phyloP scores from a whole-genome alignment of 2,329 filamentous ascomycete species.

The Alternaria rosae region DNA sequence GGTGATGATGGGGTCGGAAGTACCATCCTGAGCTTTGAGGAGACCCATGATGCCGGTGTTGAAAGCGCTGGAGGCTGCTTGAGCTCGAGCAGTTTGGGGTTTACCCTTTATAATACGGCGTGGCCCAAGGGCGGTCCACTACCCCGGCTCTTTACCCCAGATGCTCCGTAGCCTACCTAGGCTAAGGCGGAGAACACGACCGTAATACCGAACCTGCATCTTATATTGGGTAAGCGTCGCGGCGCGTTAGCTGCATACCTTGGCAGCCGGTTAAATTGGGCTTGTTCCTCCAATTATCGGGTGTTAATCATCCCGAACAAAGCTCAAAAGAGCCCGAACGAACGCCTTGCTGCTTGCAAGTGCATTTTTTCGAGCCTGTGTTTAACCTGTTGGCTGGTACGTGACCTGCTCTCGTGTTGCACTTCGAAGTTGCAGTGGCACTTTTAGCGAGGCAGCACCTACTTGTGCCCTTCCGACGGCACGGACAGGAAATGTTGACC shows the following conservation, averaged over 20 bases:
- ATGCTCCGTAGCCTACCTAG: constrained; percentile 19
- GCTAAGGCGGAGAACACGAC: constrained; percentile 33
- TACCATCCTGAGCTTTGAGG: constrained; percentile 32
- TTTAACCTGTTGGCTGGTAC: constrained; percentile 17
- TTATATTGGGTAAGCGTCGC: constrained; percentile 33
- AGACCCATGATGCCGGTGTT: constrained; percentile 36
- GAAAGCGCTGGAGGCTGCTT: constrained; percentile 18
- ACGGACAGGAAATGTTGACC: neutral
- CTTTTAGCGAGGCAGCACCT: neutral
- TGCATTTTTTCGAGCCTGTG: neutral
- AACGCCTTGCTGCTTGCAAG: constrained; percentile 9
- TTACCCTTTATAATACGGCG: constrained; percentile 33
- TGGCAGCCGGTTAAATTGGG: constrained; percentile 37
- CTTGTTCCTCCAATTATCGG: constrained; percentile 29
- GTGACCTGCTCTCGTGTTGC: constrained; percentile 19
- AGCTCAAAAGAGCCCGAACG: constrained; percentile 13
- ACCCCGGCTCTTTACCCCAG: constrained; percentile 38
- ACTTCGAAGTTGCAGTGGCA: constrained; percentile 17
- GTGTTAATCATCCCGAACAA: constrained; percentile 21
- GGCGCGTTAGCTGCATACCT: constrained; percentile 23
- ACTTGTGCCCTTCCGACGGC: neutral
- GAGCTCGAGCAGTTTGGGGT: constrained; percentile 14
- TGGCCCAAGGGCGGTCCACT: constrained; percentile 2
- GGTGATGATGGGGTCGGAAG: constrained; percentile 53
- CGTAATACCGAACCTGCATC: constrained; percentile 37